Evolutionary conservation across 73 alveolate genomes (phyloP), one percentile per base, ranked within the genome.

Genomic region (Paramecium tetraurelia): DNA sequence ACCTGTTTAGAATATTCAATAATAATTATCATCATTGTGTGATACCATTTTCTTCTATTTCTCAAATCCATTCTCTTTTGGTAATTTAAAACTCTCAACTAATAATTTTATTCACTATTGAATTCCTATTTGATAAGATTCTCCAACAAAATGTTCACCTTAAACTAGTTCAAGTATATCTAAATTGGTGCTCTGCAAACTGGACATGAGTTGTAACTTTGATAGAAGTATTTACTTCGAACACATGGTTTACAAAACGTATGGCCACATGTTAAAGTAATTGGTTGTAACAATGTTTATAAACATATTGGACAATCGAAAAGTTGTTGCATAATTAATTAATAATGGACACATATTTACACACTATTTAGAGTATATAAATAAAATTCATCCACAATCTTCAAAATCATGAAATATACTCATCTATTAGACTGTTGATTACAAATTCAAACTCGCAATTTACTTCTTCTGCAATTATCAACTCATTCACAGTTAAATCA

Each of bases 231-330:
- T 35, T 80, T 80, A 80, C 46, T 80, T 10, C 90, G 48, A 21
- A 80, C 46, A 59, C 95, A 90, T 14, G 86, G 85, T 48, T 90
- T 80, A 70, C 95, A 90, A 40, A 85, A 90, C 7, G 95, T 80
- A 77, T 90, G 95, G 7, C 95, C 95, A 76, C 95, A 90, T 22
- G 86, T 80, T 5, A 90, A 40, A 6, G 89, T 90, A 59, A 90
- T 35, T 10, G 95, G 95, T 20, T 80, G 53, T 80, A 80, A 46
- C 24, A 80, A 21, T 18, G 90, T 80, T 46, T 80, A 46, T 46
- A 80, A 43, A 80, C 90, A 80, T 44, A 80, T 80, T 44, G 90
- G 90, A 29, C 90, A 80, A 44, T 80, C 90, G 4, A 80, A 80
- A 10, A 86, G 24, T 63, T 63, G 48, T 63, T 63, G 48, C 84